Evolutionary conservation across 179 eudicot species (phyloP), one percentile per base, ranked within the genome.

Genomic region (Silene vulgaris): DNA sequence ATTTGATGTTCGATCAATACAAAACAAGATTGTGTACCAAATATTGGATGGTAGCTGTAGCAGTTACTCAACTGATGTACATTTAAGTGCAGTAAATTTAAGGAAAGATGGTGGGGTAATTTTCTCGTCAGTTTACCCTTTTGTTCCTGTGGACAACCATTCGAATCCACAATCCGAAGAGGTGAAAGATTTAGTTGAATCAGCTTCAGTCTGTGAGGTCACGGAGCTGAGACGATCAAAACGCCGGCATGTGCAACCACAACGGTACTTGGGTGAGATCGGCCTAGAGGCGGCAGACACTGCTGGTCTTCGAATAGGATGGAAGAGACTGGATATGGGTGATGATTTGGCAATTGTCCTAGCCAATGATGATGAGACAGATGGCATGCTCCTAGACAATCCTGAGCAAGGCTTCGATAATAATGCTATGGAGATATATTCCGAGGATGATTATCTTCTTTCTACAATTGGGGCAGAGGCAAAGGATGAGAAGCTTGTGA

Each of bases 221-320:
- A 79, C 62, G 32, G 91, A 83, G 28, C 77, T 93, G 81, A 83
- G 99, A 75, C 82, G 99, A 71, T 90, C 99, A 67, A 93, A 89
- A 80, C 95, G 99, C 13, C 78, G 97, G 63, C 73, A 65, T 66
- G 83, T 90, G 28, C 88, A 86, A 69, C 99, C 99, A 1, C 91
- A 95, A 50, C 88, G 97, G 48, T 95, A 89, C 75, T 74, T 87
- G 73, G 99, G 90, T 13, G 88, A 84, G 77, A 93, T 84, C 67
- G 91, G 90, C 37, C 79, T 87, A 43, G 81, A 87, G 72, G 86
- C 79, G 28, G 74, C 76, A 3, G 99, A 92, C 75, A 78, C 82
- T 56, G 86, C 90, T 0, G 80, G 43, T 19, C 80, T 86, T 57
- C 79, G 93, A 12, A 80, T 88, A 59, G 93, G 93, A 3, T 82